These are phyloP conservation scores for Pseudogymnoascus sp. DNA, from an alignment of 2,329 filamentous ascomycete species.

Conservation along the genomic window DNA sequence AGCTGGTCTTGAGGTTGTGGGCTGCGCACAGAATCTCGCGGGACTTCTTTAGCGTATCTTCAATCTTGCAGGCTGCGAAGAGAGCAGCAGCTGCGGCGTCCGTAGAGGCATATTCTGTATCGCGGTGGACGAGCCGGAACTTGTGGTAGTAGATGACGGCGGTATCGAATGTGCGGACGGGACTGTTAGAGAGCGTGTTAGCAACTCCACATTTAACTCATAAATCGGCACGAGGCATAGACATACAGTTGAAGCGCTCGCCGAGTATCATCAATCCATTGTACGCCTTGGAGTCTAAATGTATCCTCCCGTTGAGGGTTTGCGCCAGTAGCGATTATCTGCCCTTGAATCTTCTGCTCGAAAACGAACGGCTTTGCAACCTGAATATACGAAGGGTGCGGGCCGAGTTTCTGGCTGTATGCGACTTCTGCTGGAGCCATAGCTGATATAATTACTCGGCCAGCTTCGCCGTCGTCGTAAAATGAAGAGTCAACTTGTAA, in stretches of 20 bases:
- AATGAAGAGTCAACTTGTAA: not conserved
- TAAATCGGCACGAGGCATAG: not conserved
- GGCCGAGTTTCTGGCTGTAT: conserved; percentile 16
- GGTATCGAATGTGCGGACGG: conserved; percentile 84
- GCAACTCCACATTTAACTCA: not conserved
- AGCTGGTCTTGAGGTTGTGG: conserved; percentile 62
- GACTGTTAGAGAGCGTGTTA: conserved; percentile 39
- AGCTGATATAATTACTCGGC: not conserved
- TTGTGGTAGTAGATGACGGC: conserved; percentile 91
- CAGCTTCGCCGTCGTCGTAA: not conserved
- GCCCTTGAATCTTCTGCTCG: conserved; percentile 69
- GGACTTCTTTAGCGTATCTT: conserved; percentile 96
- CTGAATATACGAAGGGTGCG: conserved; percentile 29
- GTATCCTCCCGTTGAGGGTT: conserved; percentile 72
- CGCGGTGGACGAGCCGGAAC: conserved; percentile 78
- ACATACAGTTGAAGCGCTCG: conserved; percentile 69
- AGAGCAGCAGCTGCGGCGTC: conserved; percentile 83
- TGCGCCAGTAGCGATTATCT: conserved; percentile 59
- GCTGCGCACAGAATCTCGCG: conserved; percentile 84
- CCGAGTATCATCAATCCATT: conserved; percentile 80
- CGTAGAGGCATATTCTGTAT: conserved; percentile 74
- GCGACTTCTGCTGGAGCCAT: conserved; percentile 20
- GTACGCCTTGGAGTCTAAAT: conserved; percentile 74
- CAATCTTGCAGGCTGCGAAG: conserved; percentile 92
- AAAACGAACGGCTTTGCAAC: conserved; percentile 62